These are phyloP conservation scores for Ambrosiella xylebori DNA, from an alignment of 2,329 filamentous ascomycete genomes.

Conservation along the genomic window DNA sequence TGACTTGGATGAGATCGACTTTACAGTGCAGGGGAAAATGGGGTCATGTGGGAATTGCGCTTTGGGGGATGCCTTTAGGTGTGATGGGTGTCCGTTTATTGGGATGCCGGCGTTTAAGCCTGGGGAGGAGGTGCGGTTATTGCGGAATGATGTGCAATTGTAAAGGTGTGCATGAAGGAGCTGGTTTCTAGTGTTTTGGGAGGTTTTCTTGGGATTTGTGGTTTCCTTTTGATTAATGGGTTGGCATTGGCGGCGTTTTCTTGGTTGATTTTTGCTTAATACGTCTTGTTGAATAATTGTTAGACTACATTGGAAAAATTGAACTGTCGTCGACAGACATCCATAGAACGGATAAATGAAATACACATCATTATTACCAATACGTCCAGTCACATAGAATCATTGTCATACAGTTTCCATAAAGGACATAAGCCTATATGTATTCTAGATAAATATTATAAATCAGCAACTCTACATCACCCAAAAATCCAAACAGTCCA, in stretches of 20 bases:
- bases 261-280: not conserved
- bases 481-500: not conserved
- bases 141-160: conserved; percentile 76
- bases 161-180: conserved; percentile 22
- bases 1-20: conserved; percentile 82
- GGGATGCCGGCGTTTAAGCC: conserved; percentile 92
- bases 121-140: conserved; percentile 75
- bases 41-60: conserved; percentile 91
- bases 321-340: no score
- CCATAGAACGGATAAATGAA: no score
- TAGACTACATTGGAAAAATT: no score
- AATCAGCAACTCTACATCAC: not conserved
- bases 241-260: not conserved
- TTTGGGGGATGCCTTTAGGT: conserved; percentile 75
- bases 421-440: no score
- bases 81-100: conserved; percentile 61
- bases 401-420: no score
- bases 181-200: not conserved
- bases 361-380: no score
- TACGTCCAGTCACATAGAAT: no score
- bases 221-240: not conserved
- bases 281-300: no score
- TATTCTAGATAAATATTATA: no score
- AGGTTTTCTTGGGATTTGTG: not conserved
- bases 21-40: conserved; percentile 93